Conservation (phyloP, 352 stramenopile species). For the Phytophthora sp. region DNA sequence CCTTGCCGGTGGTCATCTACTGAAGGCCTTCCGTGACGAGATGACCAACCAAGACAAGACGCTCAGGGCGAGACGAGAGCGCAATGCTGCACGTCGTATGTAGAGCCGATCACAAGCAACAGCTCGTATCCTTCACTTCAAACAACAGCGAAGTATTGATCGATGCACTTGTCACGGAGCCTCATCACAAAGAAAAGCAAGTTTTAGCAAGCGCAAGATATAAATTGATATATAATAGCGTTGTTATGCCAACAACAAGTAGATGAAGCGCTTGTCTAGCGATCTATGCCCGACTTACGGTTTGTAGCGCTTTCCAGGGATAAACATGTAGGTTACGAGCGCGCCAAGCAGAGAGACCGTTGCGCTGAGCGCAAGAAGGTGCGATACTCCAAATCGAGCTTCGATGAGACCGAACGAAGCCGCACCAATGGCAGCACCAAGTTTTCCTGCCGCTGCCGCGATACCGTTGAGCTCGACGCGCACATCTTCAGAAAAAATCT, state of each 20-base stretch:
- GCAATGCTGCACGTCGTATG: conserved; percentile 43
- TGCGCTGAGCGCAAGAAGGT: conserved; percentile 62
- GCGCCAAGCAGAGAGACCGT: conserved; percentile 65
- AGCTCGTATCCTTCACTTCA: neutral
- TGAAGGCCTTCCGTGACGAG: conserved; percentile 67
- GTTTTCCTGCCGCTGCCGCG: conserved; percentile 76
- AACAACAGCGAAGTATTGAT: neutral
- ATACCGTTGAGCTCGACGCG: conserved; percentile 87
- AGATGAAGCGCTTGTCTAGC: conserved; percentile 7
- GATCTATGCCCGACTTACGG: conserved; percentile 4
- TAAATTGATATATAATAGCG: conserved; percentile 25
- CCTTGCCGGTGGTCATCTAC: conserved; percentile 54
- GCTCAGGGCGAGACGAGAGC: conserved; percentile 57
- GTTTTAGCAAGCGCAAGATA: neutral
- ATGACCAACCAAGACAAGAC: conserved; percentile 56
- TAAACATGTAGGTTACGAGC: conserved; percentile 67
- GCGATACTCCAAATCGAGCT: conserved; percentile 57
- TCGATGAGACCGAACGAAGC: conserved; percentile 72
- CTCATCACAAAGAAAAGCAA: too few relatives aligned
- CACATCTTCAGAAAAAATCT: conserved; percentile 76
- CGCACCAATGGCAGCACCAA: conserved; percentile 67
- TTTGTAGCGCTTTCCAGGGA: conserved; percentile 57
- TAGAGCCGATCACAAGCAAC: neutral
- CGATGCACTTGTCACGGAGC: neutral
- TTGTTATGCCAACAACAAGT: conserved; percentile 2